These are phyloP conservation scores for Whalleya microplaca DNA, from an alignment of 2,329 filamentous ascomycete genomes.

Conservation along the genomic window DNA sequence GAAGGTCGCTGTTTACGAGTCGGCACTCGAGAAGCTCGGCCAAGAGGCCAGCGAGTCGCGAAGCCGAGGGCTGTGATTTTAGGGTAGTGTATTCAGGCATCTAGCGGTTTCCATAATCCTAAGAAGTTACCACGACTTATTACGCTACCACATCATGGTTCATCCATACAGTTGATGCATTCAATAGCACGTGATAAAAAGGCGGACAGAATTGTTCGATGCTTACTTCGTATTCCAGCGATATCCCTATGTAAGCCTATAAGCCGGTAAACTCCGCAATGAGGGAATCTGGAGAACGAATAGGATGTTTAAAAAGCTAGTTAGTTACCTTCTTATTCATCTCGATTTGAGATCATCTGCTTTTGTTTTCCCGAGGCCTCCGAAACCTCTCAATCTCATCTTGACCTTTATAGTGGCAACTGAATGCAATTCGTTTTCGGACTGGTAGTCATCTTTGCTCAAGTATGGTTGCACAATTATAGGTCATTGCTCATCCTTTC, in stretches of 20 bases:
- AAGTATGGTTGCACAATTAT: too few relatives aligned
- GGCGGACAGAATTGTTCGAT: too few relatives aligned
- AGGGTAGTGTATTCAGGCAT: background rate
- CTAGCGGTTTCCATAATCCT: background rate
- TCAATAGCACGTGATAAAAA: too few relatives aligned
- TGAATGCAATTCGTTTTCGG: too few relatives aligned
- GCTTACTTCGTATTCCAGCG: background rate
- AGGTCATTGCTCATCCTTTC: too few relatives aligned
- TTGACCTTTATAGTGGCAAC: background rate
- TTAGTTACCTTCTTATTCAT: too few relatives aligned
- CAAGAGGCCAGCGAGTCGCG: constrained; percentile 53
- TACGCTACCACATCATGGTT: background rate
- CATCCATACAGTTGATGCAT: background rate
- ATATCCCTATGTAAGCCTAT: background rate
- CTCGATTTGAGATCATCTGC: background rate
- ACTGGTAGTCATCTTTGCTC: too few relatives aligned
- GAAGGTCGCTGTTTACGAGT: constrained; percentile 52
- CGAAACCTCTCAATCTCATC: background rate
- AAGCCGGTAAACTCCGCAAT: background rate
- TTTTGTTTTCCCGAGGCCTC: background rate
- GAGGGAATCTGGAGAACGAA: background rate
- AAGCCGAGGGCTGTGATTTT: background rate
- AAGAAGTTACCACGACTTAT: background rate
- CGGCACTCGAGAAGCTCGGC: constrained; percentile 64
- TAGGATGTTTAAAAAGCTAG: background rate